These are phyloP conservation scores for Dichotomopilus funicola DNA, from an alignment of 2,329 filamentous ascomycete species.

Conservation along the genomic window DNA sequence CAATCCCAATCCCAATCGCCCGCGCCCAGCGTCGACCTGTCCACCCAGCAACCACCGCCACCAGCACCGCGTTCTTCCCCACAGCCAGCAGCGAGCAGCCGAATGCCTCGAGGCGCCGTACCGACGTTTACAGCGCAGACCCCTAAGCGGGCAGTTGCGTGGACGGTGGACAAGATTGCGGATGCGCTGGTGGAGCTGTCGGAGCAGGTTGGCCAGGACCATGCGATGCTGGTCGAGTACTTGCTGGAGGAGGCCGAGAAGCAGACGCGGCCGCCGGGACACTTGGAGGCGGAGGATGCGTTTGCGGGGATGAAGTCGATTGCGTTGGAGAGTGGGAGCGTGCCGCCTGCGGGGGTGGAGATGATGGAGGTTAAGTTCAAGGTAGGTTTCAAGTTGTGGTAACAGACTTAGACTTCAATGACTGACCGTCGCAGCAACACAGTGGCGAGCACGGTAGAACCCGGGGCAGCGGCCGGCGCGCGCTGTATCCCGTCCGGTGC, in stretches of 20 bases:
- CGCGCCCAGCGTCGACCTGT: constrained; percentile 2
- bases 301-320: constrained; percentile 39
- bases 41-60: constrained; percentile 6
- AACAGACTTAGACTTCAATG: too few species aligned
- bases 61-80: constrained; percentile 12
- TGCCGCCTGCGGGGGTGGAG: constrained; percentile 28
- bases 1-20: constrained; percentile 19
- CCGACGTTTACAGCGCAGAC: constrained; percentile 5
- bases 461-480: constrained; percentile 11
- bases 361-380: constrained; percentile 47
- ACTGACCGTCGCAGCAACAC: constrained; percentile 22
- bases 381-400: too few species aligned
- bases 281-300: constrained; percentile 39
- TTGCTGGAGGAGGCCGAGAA: constrained; percentile 40
- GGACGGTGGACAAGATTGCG: constrained; percentile 40
- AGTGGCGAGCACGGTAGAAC: constrained; percentile 21
- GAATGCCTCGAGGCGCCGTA: constrained; percentile 6
- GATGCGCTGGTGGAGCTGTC: constrained; percentile 35
- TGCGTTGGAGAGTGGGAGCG: constrained; percentile 27
- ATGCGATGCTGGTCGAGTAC: constrained; percentile 40
- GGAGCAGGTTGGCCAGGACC: constrained; percentile 39
- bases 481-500: constrained; percentile 30
- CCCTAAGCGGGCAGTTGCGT: constrained; percentile 27
- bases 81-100: constrained; percentile 8
- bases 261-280: constrained; percentile 33